Evolutionary conservation across 352 stramenopile species (phyloP).

Genomic region (Pythium coloratum): DNA sequence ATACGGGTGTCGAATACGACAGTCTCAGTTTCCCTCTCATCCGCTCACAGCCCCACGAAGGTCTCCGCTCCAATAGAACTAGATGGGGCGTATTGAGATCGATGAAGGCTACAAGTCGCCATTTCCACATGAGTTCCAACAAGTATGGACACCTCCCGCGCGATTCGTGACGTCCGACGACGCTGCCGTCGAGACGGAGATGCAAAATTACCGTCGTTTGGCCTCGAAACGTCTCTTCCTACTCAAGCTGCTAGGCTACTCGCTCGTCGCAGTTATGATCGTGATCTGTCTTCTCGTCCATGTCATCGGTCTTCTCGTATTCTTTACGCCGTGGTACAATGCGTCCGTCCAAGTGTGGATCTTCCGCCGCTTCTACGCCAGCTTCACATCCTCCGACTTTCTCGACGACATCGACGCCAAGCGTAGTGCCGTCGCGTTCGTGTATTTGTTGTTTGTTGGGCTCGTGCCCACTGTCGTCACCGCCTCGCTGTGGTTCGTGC

Average conservation of each 20-base stretch:
- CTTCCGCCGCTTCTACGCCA: conserved; percentile 16
- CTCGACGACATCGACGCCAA: conserved; percentile 21
- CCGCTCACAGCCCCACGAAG: too few species aligned
- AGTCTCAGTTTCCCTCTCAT: too few species aligned
- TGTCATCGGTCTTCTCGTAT: conserved; percentile 23
- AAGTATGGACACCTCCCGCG: background rate
- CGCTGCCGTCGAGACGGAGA: background rate
- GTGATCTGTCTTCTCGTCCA: conserved; percentile 21
- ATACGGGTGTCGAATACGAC: too few species aligned
- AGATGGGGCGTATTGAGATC: too few species aligned
- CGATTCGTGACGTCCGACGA: background rate
- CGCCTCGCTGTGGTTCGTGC: conserved; percentile 20
- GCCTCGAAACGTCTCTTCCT: background rate
- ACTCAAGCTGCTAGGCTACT: background rate
- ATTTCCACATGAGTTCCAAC: background rate
- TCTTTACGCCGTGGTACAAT: conserved; percentile 29
- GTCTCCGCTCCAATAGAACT: too few species aligned
- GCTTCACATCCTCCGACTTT: conserved; percentile 7
- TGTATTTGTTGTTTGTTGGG: conserved; percentile 29
- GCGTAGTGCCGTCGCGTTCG: conserved; percentile 26
- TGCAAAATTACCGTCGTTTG: background rate
- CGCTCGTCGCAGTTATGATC: conserved; percentile 12
- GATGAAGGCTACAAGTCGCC: too few species aligned
- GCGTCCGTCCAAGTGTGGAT: conserved; percentile 25
- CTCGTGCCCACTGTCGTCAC: conserved; percentile 19